phyloP scores from a whole-genome alignment of 495 filamentous ascomycete species.

The Xylaria acuta region DNA sequence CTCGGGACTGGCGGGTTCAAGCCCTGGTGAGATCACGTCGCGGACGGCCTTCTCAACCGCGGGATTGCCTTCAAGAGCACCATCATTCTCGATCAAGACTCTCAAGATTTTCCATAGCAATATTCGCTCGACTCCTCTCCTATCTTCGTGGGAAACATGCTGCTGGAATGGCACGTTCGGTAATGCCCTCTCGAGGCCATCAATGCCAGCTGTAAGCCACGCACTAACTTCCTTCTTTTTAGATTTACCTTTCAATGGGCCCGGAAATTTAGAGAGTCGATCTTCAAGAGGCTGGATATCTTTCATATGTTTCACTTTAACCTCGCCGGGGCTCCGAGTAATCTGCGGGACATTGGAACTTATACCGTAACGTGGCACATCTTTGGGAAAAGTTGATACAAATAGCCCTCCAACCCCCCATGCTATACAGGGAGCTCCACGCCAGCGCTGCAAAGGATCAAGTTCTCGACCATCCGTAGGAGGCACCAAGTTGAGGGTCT shows the following conservation, averaged over 20 bases:
- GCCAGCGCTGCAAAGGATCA: conserved; percentile 87
- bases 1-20: conserved; percentile 32
- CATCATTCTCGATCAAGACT: conserved; percentile 85
- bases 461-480: conserved; percentile 81
- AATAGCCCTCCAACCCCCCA: conserved; percentile 89
- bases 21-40: conserved; percentile 71
- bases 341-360: conserved; percentile 76
- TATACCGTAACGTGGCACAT: conserved; percentile 83
- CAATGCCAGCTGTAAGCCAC: conserved; percentile 81
- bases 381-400: conserved; percentile 85
- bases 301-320: conserved; percentile 74
- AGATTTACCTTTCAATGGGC: conserved; percentile 82
- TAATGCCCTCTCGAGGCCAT: conserved; percentile 68
- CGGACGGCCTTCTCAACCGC: conserved; percentile 76
- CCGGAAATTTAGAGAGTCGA: conserved; percentile 80
- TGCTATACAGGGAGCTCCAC: conserved; percentile 80
- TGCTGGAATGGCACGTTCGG: conserved; percentile 55
- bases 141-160: conserved; percentile 57
- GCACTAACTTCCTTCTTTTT: conserved; percentile 92
- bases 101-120: conserved; percentile 88
- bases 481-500: conserved; percentile 51
- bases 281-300: conserved; percentile 73
- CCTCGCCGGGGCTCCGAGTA: conserved; percentile 82
- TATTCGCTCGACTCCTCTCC: conserved; percentile 79
- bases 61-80: conserved; percentile 74